Conservation (phyloP, 352 stramenopile species). For the Globisporangium alternatum region DNA sequence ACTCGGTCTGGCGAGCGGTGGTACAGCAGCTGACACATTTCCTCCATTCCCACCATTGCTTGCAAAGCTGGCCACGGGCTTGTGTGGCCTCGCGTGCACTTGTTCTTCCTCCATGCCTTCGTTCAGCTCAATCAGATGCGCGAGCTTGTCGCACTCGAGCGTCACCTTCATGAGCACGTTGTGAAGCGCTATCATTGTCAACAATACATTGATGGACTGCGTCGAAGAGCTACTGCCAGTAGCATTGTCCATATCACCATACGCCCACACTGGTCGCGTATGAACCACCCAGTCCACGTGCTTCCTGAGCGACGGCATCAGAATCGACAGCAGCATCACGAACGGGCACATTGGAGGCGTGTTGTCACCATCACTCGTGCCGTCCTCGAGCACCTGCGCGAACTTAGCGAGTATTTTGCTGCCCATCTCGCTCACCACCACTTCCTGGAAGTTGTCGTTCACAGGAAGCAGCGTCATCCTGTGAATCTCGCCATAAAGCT, state of each 20-base stretch:
- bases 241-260: background rate
- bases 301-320: conserved; percentile 54
- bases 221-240: background rate
- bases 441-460: conserved; percentile 34
- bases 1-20: background rate
- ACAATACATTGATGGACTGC: conserved; percentile 4
- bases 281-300: conserved; percentile 45
- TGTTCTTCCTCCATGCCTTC: conserved; percentile 33
- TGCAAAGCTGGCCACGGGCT: background rate
- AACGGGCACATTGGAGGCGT: conserved; percentile 33
- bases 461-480: conserved; percentile 13
- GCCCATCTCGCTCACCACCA: conserved; percentile 24
- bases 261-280: conserved; percentile 37
- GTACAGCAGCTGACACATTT: background rate
- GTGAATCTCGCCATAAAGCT: conserved; percentile 49
- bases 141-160: conserved; percentile 27
- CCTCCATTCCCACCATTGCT: background rate
- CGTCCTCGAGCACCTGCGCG: conserved; percentile 20
- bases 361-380: conserved; percentile 5
- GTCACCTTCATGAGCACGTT: conserved; percentile 36
- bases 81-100: conserved; percentile 2
- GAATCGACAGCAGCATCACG: conserved; percentile 63
- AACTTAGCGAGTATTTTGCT: conserved; percentile 25
- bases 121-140: conserved; percentile 43
- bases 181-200: conserved; percentile 48